Evolutionary conservation across 2,329 filamentous ascomycete species (phyloP), one percentile per base, ranked within the genome.

Genomic region (Tothia fuscella): DNA sequence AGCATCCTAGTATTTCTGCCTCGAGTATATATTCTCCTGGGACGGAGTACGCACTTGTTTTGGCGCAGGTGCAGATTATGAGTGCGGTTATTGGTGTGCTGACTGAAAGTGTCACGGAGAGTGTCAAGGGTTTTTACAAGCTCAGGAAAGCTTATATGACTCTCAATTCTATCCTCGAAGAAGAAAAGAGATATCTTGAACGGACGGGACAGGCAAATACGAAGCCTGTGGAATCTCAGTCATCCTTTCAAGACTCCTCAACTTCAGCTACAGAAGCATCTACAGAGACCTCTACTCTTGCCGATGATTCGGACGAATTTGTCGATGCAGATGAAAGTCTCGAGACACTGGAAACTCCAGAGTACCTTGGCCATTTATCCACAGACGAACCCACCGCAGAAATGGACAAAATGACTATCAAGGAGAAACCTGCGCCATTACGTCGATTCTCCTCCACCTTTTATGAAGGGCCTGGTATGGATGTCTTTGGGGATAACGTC

Each of bases 101-200:
- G 51, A 93, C 93, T 50, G 91, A 96, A 65, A 94, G 84, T 56
- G 63, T 96, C 52, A 89, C 88, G 0, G 91, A 96, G 58, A 86
- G 79, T 13, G 75, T 96, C 58, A 86, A 81, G 61, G 86, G 86
- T 5, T 96, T 96, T 55, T 93, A 93, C 56, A 93, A 91, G 61
- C 63, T 96, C 51, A 73, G 89, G 47, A 93, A 93, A 57, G 89
- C 89, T 0, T 96, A 83, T 53, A 66, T 86, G 29, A 81, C 86
- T 0, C 67, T 98, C 3, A 82, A 94, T 53, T 71, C 71, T 7
- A 83, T 98, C 42, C 71, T 88, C 55, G 73, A 82, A 46, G 74
- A 80, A 25, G 88, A 94, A 61, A 72, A 72, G 19, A 76, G 71
- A 46, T 77, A 71, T 46, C 53, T 76, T 43, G 56, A 52, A 12